Conservation (phyloP, 1,284 basidiomycete genomes). For the Cutaneotrichosporon mucoides region DNA sequence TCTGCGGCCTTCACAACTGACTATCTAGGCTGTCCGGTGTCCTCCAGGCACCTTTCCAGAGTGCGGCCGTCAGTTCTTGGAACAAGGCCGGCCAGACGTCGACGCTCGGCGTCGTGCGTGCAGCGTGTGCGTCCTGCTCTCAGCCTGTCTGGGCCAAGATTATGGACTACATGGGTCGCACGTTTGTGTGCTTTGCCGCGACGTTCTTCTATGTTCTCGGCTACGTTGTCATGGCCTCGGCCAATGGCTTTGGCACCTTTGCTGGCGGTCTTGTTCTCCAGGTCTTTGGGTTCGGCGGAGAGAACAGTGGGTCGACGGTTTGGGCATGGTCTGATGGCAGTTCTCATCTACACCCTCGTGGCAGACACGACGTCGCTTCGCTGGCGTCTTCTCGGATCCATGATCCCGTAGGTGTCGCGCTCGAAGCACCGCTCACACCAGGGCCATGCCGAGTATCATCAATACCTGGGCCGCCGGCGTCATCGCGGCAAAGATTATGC, state of each 20-base stretch:
- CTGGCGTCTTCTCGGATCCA: constrained; percentile 62
- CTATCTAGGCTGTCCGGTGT: constrained; percentile 1
- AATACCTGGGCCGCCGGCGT: constrained; percentile 30
- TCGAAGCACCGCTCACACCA: constrained; percentile 50
- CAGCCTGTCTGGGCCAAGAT: constrained; percentile 78
- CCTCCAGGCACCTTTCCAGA: constrained; percentile 7
- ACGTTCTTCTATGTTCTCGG: constrained; percentile 29
- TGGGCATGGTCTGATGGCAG: constrained; percentile 4
- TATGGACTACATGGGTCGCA: constrained; percentile 60
- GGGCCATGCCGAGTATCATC: constrained; percentile 40
- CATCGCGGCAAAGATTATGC: constrained; percentile 43
- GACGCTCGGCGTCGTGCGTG: constrained; percentile 16
- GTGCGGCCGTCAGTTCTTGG: constrained; percentile 6
- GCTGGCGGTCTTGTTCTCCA: constrained; percentile 37
- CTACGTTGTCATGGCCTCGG: constrained; percentile 33
- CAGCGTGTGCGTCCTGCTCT: constrained; percentile 58
- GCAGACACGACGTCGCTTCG: constrained; percentile 69
- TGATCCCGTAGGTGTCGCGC: constrained; percentile 53
- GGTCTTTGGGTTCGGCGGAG: constrained; percentile 27
- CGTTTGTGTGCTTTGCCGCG: constrained; percentile 21
- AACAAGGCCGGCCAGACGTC: constrained; percentile 5
- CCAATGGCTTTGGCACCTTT: constrained; percentile 30
- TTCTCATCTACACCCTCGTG: constrained; percentile 19
- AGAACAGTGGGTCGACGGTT: constrained; percentile 19
- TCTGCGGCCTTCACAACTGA: background rate